Evolutionary conservation across 1,139 yeast genomes (phyloP).

Genomic region (Suhomyces coccinellae): DNA sequence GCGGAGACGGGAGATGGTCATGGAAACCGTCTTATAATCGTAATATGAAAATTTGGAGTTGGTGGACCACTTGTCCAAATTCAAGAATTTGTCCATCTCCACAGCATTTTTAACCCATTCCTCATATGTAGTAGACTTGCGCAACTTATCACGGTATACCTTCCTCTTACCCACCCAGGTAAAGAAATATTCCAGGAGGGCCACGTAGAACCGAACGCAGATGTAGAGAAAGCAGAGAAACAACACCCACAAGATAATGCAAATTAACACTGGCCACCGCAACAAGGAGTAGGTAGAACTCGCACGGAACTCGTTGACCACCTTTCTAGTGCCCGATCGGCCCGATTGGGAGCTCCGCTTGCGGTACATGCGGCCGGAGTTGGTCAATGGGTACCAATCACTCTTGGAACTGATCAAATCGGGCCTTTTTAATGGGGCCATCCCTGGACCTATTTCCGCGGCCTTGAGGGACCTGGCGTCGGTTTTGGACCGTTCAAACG

Average conservation of each 20-base stretch:
- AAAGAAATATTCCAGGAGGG: slow-evolving; percentile 58
- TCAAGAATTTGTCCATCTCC: slow-evolving; percentile 55
- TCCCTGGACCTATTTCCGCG: not conserved
- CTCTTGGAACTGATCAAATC: slow-evolving; percentile 55
- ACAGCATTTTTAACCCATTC: slow-evolving; percentile 67
- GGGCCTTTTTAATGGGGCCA: slow-evolving; percentile 16
- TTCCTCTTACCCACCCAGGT: slow-evolving; percentile 64
- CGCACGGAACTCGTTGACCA: slow-evolving; percentile 45
- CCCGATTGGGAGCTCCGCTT: slow-evolving; percentile 6
- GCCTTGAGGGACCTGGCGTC: slow-evolving; percentile 4
- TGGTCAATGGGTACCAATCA: slow-evolving; percentile 68
- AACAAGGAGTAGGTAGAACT: slow-evolving; percentile 54
- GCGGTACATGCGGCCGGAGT: slow-evolving; percentile 15
- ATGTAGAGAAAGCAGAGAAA: slow-evolving; percentile 53
- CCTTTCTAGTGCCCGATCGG: slow-evolving; percentile 21
- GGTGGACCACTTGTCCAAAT: slow-evolving; percentile 62
- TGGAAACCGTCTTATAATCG: slow-evolving; percentile 60
- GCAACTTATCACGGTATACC: slow-evolving; percentile 47
- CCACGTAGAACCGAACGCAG: slow-evolving; percentile 59
- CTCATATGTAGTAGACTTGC: slow-evolving; percentile 49
- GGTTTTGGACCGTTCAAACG: slow-evolving; percentile 5
- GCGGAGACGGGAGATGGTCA: slow-evolving; percentile 49
- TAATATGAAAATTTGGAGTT: slow-evolving; percentile 67
- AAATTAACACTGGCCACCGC: slow-evolving; percentile 63
- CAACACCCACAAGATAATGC: slow-evolving; percentile 55